These are phyloP conservation scores for Boletales sp. DNA, from an alignment of 768 basidiomycete species.

Conservation along the genomic window DNA sequence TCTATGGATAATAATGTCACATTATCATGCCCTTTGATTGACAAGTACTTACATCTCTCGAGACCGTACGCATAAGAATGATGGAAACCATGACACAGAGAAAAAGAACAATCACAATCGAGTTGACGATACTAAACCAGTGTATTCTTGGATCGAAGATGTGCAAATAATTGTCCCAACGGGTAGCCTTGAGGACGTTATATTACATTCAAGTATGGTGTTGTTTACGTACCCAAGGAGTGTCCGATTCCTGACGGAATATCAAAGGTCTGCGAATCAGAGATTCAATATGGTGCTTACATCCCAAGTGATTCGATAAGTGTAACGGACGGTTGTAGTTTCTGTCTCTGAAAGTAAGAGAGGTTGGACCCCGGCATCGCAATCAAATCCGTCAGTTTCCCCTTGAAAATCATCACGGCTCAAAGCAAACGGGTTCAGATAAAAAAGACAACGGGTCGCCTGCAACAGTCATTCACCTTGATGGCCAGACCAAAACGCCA, in stretches of 20 bases:
- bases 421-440: slow-evolving; percentile 4
- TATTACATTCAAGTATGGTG: background rate
- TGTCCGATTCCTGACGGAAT: slow-evolving; percentile 67
- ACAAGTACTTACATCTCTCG: slow-evolving; percentile 66
- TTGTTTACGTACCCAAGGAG: slow-evolving; percentile 61
- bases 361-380: slow-evolving; percentile 44
- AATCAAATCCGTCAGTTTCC: slow-evolving; percentile 39
- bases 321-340: slow-evolving; percentile 70
- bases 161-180: slow-evolving; percentile 96
- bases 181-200: slow-evolving; percentile 62
- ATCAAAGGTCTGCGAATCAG: background rate
- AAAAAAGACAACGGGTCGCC: background rate
- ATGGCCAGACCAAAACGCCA: slow-evolving; percentile 86
- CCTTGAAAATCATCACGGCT: slow-evolving; percentile 67
- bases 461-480: slow-evolving; percentile 30
- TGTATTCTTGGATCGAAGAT: slow-evolving; percentile 93
- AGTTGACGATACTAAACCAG: slow-evolving; percentile 95
- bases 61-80: slow-evolving; percentile 82
- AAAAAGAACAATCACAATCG: slow-evolving; percentile 86
- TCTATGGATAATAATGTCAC: slow-evolving; percentile 8
- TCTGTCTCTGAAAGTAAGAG: slow-evolving; percentile 60
- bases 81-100: slow-evolving; percentile 92
- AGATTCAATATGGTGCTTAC: slow-evolving; percentile 39
- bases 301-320: slow-evolving; percentile 86
- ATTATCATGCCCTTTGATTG: background rate